A percentile compares a stretch with the other conserved stretches of the same genome.
Evolutionary conservation across 495 filamentous ascomycete species (phyloP).

Genomic region (Trichocladium antarcticum): DNA sequence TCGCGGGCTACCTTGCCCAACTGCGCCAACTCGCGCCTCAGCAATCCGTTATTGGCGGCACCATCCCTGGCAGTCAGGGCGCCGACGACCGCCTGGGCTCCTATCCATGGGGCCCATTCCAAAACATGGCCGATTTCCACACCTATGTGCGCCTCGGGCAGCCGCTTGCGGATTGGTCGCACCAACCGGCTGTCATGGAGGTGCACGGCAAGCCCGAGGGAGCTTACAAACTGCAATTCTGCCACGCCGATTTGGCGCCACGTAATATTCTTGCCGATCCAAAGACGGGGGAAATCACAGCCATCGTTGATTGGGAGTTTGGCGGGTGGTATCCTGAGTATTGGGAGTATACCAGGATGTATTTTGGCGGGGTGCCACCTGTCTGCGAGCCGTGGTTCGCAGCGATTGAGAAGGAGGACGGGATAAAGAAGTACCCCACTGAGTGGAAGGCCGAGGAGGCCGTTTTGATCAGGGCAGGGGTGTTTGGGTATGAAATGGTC

Average conservation of each 20-base stretch:
- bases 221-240: background rate
- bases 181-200: background rate
- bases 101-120: background rate
- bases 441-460: background rate
- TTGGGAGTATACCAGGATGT: slow-evolving; percentile 7
- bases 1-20: background rate
- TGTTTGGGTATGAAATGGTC: background rate
- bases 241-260: background rate
- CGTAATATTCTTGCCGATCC: background rate
- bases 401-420: background rate
- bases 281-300: background rate
- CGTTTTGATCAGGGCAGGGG: background rate
- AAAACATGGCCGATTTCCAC: background rate
- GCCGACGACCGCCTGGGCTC: background rate
- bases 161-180: background rate
- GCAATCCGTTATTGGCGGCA: background rate
- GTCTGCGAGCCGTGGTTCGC: background rate
- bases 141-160: background rate
- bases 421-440: background rate
- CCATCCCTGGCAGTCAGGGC: background rate
- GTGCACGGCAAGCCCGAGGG: background rate
- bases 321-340: slow-evolving; percentile 5
- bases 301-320: slow-evolving; percentile 6
- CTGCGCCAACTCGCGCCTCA: background rate
- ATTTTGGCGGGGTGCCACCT: background rate